These are phyloP conservation scores for Parachaetomium inaequale DNA, from an alignment of 495 filamentous ascomycete species.

Conservation along the genomic window DNA sequence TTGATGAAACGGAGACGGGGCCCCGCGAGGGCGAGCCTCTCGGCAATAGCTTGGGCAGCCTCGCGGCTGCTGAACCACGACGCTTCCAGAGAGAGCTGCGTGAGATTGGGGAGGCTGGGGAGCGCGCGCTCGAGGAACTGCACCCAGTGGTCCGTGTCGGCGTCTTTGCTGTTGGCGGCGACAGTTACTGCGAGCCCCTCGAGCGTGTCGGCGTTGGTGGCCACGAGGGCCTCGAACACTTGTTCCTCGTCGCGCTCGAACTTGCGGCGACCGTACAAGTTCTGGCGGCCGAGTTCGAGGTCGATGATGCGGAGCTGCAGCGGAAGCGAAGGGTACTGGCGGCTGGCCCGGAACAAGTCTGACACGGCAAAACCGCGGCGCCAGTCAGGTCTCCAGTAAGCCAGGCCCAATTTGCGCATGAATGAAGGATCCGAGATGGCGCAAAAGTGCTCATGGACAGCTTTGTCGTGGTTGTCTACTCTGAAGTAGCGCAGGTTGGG, in stretches of 20 bases:
- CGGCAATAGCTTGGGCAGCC: neutral
- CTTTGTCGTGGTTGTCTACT: neutral
- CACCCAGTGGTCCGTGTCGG: neutral
- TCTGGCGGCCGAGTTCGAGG: neutral
- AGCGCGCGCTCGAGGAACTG: neutral
- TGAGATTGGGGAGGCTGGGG: neutral
- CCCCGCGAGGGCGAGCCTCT: too few relatives aligned
- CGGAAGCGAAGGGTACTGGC: neutral
- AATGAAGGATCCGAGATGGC: neutral
- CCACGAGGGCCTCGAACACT: neutral
- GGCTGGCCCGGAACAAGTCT: neutral
- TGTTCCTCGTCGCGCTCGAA: neutral
- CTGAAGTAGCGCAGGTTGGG: neutral
- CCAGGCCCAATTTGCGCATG: neutral
- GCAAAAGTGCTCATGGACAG: neutral
- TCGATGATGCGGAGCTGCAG: neutral
- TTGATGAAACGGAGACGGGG: too few relatives aligned
- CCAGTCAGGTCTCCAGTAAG: neutral
- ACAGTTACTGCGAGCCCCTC: neutral
- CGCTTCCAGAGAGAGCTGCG: neutral
- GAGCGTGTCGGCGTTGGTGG: neutral
- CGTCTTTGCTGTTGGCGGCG: neutral
- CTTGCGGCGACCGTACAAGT: neutral
- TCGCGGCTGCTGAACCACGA: too few relatives aligned
- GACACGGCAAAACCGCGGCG: neutral